Conservation (phyloP, 331 rosid genomes). For the Telfairia occidentalis region DNA sequence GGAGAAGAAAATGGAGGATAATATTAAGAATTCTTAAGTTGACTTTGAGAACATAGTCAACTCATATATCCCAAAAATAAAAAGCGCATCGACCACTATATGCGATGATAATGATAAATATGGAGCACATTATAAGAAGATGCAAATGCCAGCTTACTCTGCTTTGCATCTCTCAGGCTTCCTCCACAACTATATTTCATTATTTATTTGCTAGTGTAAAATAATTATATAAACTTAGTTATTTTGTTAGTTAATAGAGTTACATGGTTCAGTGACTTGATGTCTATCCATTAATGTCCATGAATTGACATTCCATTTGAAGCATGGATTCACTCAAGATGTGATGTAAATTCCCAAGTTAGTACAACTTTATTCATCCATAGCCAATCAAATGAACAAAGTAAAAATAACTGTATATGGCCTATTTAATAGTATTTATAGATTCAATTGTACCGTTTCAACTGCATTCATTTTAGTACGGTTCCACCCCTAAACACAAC, state of each 20-base stretch:
- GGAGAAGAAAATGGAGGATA: neutral
- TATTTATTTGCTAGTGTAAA: neutral
- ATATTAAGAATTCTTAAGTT: neutral
- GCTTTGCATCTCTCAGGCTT: neutral
- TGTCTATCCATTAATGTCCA: neutral
- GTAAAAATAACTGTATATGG: neutral
- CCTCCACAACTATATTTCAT: neutral
- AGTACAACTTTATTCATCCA: neutral
- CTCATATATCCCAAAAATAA: neutral
- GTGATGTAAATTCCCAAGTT: neutral
- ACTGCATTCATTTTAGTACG: neutral
- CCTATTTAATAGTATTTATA: no score
- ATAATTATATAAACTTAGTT: neutral
- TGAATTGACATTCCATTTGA: neutral
- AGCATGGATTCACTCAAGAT: neutral
- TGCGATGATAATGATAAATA: neutral
- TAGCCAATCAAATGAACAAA: neutral
- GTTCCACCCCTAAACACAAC: neutral
- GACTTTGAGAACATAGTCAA: neutral
- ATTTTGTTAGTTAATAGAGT: neutral
- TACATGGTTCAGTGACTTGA: neutral
- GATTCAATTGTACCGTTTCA: no score
- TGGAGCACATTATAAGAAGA: neutral
- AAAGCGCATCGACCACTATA: neutral
- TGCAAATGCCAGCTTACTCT: conserved; percentile 10